Percentiles rank a stretch among this genome's conserved stretches.
Evolutionary conservation across 2,329 filamentous ascomycete species (phyloP).

Genomic region (Chrysoporthe deuterocubensis): DNA sequence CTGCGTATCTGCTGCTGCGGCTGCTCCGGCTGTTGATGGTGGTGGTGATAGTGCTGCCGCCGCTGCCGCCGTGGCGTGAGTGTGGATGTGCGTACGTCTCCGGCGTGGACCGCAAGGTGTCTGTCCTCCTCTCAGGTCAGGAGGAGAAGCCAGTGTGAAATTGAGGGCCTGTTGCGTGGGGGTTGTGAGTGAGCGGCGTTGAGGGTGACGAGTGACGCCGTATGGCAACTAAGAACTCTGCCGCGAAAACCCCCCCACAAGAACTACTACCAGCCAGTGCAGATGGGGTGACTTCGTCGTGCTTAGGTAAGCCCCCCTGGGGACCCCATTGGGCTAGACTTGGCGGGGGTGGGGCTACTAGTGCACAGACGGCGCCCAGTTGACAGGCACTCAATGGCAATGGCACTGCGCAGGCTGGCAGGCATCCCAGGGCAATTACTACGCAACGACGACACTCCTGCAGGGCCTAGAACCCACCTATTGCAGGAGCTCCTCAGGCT

Average conservation of each 20-base stretch:
- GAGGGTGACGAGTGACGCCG: not conserved
- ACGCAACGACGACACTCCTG: not conserved
- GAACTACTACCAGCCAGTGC: not conserved
- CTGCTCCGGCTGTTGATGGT: not conserved
- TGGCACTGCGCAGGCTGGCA: not conserved
- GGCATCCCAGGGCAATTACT: not conserved
- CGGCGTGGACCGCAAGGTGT: not conserved
- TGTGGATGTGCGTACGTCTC: not conserved
- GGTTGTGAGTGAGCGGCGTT: not conserved
- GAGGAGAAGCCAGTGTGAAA: not conserved
- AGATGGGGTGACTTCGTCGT: not conserved
- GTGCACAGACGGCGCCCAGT: not conserved
- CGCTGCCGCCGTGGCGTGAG: not conserved
- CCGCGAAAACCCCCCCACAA: not conserved
- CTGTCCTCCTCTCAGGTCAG: not conserved
- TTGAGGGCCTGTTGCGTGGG: not conserved
- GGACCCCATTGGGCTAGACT: not conserved
- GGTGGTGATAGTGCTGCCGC: not conserved
- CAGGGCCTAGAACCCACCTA: not conserved
- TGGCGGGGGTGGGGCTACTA: not conserved
- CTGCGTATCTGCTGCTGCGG: not conserved
- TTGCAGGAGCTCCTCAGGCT: not conserved
- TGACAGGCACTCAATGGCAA: not conserved
- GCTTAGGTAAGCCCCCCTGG: not conserved
- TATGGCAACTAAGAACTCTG: not conserved